A percentile compares a stretch with the other conserved stretches of the same genome.
Conservation (phyloP, 305 asterid species). For the Fraxinus sp. region DNA sequence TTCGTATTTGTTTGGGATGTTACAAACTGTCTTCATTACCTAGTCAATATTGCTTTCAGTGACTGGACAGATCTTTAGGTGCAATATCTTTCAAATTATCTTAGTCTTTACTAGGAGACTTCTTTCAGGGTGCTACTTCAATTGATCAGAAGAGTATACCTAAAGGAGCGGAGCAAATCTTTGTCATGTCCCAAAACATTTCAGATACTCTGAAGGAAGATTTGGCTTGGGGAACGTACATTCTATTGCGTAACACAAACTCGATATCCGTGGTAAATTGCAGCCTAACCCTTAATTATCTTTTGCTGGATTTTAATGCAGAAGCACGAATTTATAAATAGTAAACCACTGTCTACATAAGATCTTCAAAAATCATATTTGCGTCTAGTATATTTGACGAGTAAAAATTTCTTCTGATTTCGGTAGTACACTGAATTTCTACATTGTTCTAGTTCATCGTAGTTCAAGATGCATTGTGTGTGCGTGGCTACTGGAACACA, state of each 20-base stretch:
- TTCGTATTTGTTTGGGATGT: background rate
- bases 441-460: constrained; percentile 58
- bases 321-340: background rate
- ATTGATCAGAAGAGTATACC: constrained; percentile 56
- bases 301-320: constrained; percentile 4
- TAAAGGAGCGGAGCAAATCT: constrained; percentile 68
- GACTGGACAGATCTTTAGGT: constrained; percentile 12
- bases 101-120: constrained; percentile 8
- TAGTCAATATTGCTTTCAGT: background rate
- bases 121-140: constrained; percentile 65
- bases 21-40: background rate
- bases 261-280: constrained; percentile 74
- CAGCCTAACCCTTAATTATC: constrained; percentile 17
- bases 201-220: constrained; percentile 62
- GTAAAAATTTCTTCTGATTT: background rate
- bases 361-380: background rate
- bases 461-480: constrained; percentile 60
- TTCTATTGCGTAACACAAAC: constrained; percentile 77
- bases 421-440: constrained; percentile 23
- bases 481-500: constrained; percentile 86
- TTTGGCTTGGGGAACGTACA: constrained; percentile 93
- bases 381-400: background rate
- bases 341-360: background rate
- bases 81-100: constrained; percentile 1
- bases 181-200: constrained; percentile 55